These are phyloP conservation scores for Trichoderma pleuroti DNA, from an alignment of 2,329 filamentous ascomycete genomes.

Conservation along the genomic window DNA sequence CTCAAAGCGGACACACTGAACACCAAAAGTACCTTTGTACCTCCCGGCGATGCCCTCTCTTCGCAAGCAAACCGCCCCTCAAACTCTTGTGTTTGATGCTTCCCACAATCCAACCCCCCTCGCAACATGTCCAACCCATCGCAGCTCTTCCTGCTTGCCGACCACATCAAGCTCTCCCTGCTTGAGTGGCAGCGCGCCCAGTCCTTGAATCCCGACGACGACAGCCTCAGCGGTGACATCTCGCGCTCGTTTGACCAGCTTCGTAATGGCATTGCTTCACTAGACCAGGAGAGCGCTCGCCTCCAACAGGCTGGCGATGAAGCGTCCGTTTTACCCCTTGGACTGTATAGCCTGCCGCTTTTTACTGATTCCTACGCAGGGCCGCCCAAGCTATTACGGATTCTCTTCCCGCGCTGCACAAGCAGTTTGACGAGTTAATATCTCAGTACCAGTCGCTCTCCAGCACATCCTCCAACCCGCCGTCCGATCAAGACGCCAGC, in stretches of 20 bases:
- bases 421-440: slow-evolving; percentile 72
- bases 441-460: slow-evolving; percentile 73
- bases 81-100: neutral
- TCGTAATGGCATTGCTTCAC: slow-evolving; percentile 68
- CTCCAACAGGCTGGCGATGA: slow-evolving; percentile 63
- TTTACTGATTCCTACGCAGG: slow-evolving; percentile 32
- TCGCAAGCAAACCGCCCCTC: neutral
- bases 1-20: neutral
- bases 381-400: slow-evolving; percentile 52
- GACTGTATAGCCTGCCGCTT: neutral
- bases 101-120: neutral
- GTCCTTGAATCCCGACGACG: slow-evolving; percentile 72
- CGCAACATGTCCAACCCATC: slow-evolving; percentile 48
- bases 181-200: slow-evolving; percentile 86
- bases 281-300: slow-evolving; percentile 62
- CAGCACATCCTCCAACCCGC: slow-evolving; percentile 39
- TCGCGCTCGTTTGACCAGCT: slow-evolving; percentile 84
- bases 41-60: neutral
- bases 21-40: neutral
- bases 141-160: slow-evolving; percentile 87
- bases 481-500: slow-evolving; percentile 19
- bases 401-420: slow-evolving; percentile 64
- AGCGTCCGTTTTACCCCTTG: slow-evolving; percentile 42
- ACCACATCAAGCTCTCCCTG: slow-evolving; percentile 94
- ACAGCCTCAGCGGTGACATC: slow-evolving; percentile 84